Evolutionary conservation across 2,329 filamentous ascomycete genomes (phyloP).

Genomic region (Claviceps capensis): DNA sequence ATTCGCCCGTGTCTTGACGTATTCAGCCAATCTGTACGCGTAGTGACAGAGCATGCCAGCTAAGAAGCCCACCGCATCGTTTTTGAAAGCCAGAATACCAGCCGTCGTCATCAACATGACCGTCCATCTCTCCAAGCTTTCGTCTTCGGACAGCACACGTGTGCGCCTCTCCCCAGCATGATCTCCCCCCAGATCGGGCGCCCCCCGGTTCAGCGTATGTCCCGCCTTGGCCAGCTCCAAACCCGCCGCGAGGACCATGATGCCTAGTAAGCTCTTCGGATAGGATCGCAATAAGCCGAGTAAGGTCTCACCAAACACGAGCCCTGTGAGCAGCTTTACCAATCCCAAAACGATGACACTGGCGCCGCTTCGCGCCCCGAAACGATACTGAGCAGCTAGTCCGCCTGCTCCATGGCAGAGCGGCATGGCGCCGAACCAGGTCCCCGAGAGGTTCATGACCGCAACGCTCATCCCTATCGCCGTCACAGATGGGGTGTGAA

Average conservation of each 20-base stretch:
- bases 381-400: slow-evolving; percentile 78
- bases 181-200: slow-evolving; percentile 46
- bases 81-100: slow-evolving; percentile 70
- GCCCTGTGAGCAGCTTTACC: slow-evolving; percentile 61
- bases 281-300: slow-evolving; percentile 57
- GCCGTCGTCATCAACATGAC: slow-evolving; percentile 85
- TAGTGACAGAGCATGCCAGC: slow-evolving; percentile 71
- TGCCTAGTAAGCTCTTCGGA: slow-evolving; percentile 61
- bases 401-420: slow-evolving; percentile 89
- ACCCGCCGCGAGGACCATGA: slow-evolving; percentile 84
- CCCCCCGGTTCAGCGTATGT: slow-evolving; percentile 65
- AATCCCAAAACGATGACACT: slow-evolving; percentile 68
- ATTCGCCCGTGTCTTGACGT: slow-evolving; percentile 23
- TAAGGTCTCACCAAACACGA: slow-evolving; percentile 63
- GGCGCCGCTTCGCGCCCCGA: slow-evolving; percentile 78
- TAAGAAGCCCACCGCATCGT: slow-evolving; percentile 77
- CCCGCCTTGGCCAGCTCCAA: slow-evolving; percentile 79
- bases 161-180: slow-evolving; percentile 31
- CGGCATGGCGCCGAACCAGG: slow-evolving; percentile 92
- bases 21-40: slow-evolving; percentile 41
- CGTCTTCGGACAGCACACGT: slow-evolving; percentile 46
- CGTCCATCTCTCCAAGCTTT: slow-evolving; percentile 65
- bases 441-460: slow-evolving; percentile 68
- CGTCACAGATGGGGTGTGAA: slow-evolving; percentile 57
- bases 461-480: slow-evolving; percentile 70